Base-by-base conservation (phyloP, 257 asterid species). In the Salvia miltiorrhiza region DNA sequence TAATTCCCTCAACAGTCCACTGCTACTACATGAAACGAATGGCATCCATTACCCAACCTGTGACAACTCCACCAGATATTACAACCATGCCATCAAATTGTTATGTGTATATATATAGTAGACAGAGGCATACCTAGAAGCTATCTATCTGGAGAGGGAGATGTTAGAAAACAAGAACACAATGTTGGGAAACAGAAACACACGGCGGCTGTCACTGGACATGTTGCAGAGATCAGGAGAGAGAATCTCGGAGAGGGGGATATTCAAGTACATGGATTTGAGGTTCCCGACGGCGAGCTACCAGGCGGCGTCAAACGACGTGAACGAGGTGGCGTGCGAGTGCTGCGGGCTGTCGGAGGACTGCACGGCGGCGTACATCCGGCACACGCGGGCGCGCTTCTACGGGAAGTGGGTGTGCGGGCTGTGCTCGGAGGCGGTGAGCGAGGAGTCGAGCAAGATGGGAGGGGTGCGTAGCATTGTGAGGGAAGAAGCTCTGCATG, bases 391-490 rank as follows among this genome's bases (percentile, higher is more conserved):
- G 73, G 87, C 82, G 20, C 84, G 82, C 11, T 82, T 82, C 75
- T 82, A 79, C 19, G 87, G 87, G 9, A 82, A 74, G 49, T 82
- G 87, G 87, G 64, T 82, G 7, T 82, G 87, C 16, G 87, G 87
- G 33, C 80, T 82, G 0, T 82, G 87, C 80, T 74, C 84, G 0
- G 87, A 82, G 45, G 87, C 87, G 0, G 79, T 82, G 45, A 68
- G 53, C 13, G 87, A 82, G 52, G 87, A 79, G 79, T 77, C 84
- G 1, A 71, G 39, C 70, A 82, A 82, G 71, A 49, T 76, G 33
- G 84, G 84, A 71, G 80, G 84, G 23, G 26, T 76, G 30, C 76
- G 76, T 2, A 70, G 67, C 20, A 73, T 81, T 13, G 81, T 82
- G 24, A 39, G 63, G 1, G 84, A 82, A 64, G 82, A 79, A 44